Conservation (phyloP, 2,329 filamentous ascomycete species). For the Thielaviopsis punctulata region DNA sequence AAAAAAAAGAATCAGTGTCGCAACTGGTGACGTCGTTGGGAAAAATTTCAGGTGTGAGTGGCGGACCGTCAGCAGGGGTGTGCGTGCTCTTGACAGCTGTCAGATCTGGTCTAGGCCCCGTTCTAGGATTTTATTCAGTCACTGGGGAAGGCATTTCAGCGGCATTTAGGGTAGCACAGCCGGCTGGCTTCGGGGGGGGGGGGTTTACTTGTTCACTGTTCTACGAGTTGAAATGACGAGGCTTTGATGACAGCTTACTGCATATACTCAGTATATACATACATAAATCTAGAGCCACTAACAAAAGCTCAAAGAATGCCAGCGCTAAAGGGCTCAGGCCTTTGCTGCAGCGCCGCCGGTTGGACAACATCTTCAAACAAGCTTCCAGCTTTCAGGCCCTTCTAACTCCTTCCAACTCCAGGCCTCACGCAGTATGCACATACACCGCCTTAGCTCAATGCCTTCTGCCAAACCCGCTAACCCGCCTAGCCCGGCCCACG, state of each 20-base stretch:
- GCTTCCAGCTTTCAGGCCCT: background rate
- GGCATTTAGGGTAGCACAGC: background rate
- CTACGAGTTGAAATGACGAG: no score
- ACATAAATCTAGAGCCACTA: no score
- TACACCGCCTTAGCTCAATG: background rate
- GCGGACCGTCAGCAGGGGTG: background rate
- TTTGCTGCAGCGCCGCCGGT: background rate
- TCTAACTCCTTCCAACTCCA: background rate
- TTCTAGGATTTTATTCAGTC: no score
- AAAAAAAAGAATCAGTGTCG: background rate
- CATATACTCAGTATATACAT: no score
- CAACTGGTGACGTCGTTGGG: constrained; percentile 4
- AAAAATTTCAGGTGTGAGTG: constrained; percentile 8
- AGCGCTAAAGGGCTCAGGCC: background rate
- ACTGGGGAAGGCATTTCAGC: no score
- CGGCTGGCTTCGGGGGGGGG: background rate
- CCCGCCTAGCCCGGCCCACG: background rate
- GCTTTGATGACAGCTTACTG: no score
- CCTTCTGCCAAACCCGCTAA: no score
- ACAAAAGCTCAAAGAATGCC: no score
- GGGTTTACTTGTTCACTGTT: background rate
- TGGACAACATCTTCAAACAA: background rate
- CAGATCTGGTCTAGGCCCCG: background rate
- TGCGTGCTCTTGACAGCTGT: background rate
- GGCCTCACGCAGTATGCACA: background rate